Base-by-base conservation (phyloP, 352 stramenopile species). In the Phytopythium ostracodes region DNA sequence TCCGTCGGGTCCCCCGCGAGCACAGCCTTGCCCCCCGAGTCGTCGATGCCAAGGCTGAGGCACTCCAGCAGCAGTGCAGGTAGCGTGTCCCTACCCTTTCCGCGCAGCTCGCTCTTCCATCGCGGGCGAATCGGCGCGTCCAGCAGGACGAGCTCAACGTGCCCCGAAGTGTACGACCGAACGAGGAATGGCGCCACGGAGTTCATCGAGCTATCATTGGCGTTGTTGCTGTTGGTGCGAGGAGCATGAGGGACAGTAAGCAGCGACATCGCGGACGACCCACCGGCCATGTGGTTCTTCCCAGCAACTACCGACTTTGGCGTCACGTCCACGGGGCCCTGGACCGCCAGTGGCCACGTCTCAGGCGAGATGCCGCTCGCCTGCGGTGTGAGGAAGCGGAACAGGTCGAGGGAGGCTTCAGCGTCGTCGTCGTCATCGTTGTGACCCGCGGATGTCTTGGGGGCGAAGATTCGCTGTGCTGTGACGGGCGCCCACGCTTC, bases 81-180 rank as follows among this genome's bases (percentile, higher is more conserved):
- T 8, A 90, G 62, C 4, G 63, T 17, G 56, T 53, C 22, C 8
- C 67, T 69, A 47, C 44, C 33, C 59, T 72, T 62, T 7, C 10
- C 52, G 15, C 52, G 52, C 52, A 46, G 24, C 33, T 58, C 52
- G 51, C 70, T 82, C 65, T 77, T 78, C 85, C 85, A 94, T 35
- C 79, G 76, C 24, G 85, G 85, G 1, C 76, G 76, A 14, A 91
- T 73, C 33, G 79, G 67, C 35, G 61, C 66, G 49, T 92, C 85
- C 49, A 92, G 61, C 51, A 94, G 62, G 40, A 92, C 33, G 42
- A 94, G 65, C 63, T 92, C 81, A 6, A 94, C 76, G 58, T 92
- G 85, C 18, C 85, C 85, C 6, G 81, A 91, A 10, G 85, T 82
- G 63, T 82, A 94, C 14, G 78, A 73, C 29, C 83, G 78, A 31